A percentile compares a stretch with the other conserved stretches of the same genome.
Conservation (phyloP, 2,329 filamentous ascomycete species). For the Fusarium sp. region DNA sequence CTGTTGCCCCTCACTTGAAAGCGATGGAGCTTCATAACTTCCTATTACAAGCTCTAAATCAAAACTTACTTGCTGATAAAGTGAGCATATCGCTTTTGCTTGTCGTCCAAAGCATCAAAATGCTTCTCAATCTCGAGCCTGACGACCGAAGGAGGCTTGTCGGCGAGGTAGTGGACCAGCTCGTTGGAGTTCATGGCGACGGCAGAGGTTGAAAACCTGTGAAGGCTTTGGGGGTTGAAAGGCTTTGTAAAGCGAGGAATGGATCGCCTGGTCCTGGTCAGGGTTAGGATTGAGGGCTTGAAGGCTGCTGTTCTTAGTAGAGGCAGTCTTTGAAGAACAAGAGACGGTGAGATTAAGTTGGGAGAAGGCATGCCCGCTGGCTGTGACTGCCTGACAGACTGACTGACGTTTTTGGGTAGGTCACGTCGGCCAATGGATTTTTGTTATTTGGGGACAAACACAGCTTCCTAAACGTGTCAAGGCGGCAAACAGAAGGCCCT, state of each 20-base stretch:
- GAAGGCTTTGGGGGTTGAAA: conserved; percentile 41
- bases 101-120: conserved; percentile 81
- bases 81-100: conserved; percentile 92
- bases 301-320: conserved; percentile 51
- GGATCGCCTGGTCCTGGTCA: conserved; percentile 22
- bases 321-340: conserved; percentile 54
- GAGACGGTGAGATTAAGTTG: conserved; percentile 51
- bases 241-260: conserved; percentile 44
- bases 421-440: conserved; percentile 42
- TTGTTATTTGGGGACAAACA: conserved; percentile 41
- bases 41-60: conserved; percentile 1
- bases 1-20: conserved; percentile 23
- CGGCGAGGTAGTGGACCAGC: conserved; percentile 85
- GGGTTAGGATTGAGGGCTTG: conserved; percentile 40
- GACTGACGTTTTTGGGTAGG: conserved; percentile 32
- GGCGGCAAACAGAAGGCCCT: conserved; percentile 24
- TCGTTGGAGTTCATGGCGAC: conserved; percentile 70
- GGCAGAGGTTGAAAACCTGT: conserved; percentile 52
- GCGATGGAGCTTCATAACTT: neutral
- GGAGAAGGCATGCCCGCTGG: conserved; percentile 51
- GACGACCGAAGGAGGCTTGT: conserved; percentile 90
- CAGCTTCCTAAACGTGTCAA: conserved; percentile 47
- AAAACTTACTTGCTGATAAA: conserved; percentile 80
- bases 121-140: conserved; percentile 92
- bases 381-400: conserved; percentile 4